Base-by-base conservation (phyloP, 139 green algal species). In the Deuterostichococcus epilithicus region DNA sequence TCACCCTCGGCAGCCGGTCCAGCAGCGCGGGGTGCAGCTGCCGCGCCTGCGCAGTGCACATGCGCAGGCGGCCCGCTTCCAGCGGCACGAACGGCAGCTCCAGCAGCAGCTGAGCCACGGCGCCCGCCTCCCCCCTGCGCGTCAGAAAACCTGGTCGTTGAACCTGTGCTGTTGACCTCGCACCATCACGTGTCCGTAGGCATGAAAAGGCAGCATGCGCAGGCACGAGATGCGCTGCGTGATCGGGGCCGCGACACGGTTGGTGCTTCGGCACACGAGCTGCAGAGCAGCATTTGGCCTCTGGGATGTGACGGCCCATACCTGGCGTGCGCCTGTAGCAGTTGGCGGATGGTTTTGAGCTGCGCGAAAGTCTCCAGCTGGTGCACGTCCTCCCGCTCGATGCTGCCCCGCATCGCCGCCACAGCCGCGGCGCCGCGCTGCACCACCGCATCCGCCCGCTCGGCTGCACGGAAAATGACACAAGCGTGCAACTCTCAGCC, bases 71-170 rank as follows among this genome's bases (percentile, higher is more conserved):
- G 77, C 81, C 84, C 30, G 59, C 38, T 37, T 88, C 84, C 5
- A 67, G 73, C 35, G 84, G 84, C 47, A 88, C 58, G 69, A 87
- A 87, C 3, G 63, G 37, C 42, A 88, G 72, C 44, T 88, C 81
- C 23, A 39, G 60, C 76, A 88, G 75, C 35, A 39, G 33, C 36
- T 80, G 78, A 35, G 83, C 38, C 74, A 76, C 76, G 5, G 67
- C 60, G 6, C 37, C 47, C 58, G 70, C 32, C 42, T 88, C 78
- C 2, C 70, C 76, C 47, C 76, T 76, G 76, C 73, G 33, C 25
- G 8, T 22, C 67, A 30, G 6, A 76, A 3, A 5, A 20, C 38
- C 22, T n/a, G n/a, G n/a, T n/a, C n/a, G n/a, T n/a, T n/a, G n/a
- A n/a, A n/a, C n/a, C n/a, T n/a, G n/a, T n/a, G n/a, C n/a, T n/a